Conservation (phyloP, 2,329 filamentous ascomycete species). For the Zasmidium angulare region DNA sequence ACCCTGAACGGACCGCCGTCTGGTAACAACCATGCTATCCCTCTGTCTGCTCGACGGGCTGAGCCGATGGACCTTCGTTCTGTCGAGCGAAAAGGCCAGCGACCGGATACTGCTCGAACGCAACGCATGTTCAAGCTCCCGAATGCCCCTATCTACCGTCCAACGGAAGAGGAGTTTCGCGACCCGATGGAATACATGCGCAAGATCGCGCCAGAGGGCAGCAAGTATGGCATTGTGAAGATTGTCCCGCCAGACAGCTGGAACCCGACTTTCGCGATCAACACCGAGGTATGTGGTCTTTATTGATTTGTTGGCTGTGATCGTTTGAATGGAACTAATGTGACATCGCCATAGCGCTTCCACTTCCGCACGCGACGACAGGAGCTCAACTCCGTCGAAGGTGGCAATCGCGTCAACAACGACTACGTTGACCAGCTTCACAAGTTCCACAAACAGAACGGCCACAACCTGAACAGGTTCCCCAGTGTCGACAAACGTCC, state of each 20-base stretch:
- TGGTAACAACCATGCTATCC: slow-evolving; percentile 47
- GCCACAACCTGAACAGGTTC: slow-evolving; percentile 87
- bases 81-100: slow-evolving; percentile 86
- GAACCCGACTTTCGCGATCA: slow-evolving; percentile 94
- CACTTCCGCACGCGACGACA: slow-evolving; percentile 96
- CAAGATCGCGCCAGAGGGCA: slow-evolving; percentile 84
- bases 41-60: slow-evolving; percentile 64
- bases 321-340: slow-evolving; percentile 15
- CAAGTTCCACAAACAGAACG: slow-evolving; percentile 97
- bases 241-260: slow-evolving; percentile 90
- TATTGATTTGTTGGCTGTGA: background rate
- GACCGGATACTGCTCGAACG: slow-evolving; percentile 55
- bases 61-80: slow-evolving; percentile 78
- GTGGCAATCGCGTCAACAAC: slow-evolving; percentile 91
- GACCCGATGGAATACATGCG: slow-evolving; percentile 92
- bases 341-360: slow-evolving; percentile 66
- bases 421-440: slow-evolving; percentile 92
- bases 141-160: slow-evolving; percentile 87
- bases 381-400: slow-evolving; percentile 96
- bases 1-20: slow-evolving; percentile 39
- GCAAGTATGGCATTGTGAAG: slow-evolving; percentile 88
- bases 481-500: slow-evolving; percentile 98
- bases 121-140: slow-evolving; percentile 71
- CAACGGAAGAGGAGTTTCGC: slow-evolving; percentile 90
- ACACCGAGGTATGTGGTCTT: slow-evolving; percentile 73